Base-by-base conservation (phyloP, 169 alveolate species). In the Blepharisma undulans region DNA sequence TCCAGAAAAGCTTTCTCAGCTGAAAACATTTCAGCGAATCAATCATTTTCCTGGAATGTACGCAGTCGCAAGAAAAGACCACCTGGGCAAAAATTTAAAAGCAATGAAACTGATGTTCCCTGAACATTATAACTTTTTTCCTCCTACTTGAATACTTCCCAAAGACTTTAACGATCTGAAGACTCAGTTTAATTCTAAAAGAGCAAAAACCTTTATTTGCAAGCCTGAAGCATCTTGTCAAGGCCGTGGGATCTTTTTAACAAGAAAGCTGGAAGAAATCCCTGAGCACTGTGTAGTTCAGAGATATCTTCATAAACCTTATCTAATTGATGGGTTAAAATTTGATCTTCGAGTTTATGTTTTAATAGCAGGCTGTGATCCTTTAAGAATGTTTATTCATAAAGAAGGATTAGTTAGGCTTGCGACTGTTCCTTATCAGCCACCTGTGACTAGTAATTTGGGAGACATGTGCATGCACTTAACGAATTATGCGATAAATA, bases 21-120 rank as follows among this genome's bases (percentile, higher is more conserved):
- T 96, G 92, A 88, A 94, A 60, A 92, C 96, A 18, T 96, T 94
- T 86, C 94, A 97, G 86, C 89, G 95, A 84, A 84, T 97, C 60
- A 97, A 97, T 90, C 98, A 96, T 91, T 96, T 95, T 66, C 97
- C 98, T 36, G 98, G 98, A 36, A 95, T 96, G 97, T 93, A 95
- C 36, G 92, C 92, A 19, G 77, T 95, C 10, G 95, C 95, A 0
- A 48, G 97, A 32, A 95, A 95, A 87, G 94, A 95, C 77, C 91
- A 95, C 84, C 86, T 95, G 30, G 95, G 93, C 21, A 92, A 94
- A 81, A 95, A 95, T 36, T 79, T 95, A 61, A 91, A 79, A 90
- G 94, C 92, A 76, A 92, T 95, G 94, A 84, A 81, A 71, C 92
- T 89, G 89, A 29, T 59, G 25, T 93, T 90, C 66, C 96, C 95